Conservation (phyloP, 106 monocot species). For the Acanthochlamys bracteata region DNA sequence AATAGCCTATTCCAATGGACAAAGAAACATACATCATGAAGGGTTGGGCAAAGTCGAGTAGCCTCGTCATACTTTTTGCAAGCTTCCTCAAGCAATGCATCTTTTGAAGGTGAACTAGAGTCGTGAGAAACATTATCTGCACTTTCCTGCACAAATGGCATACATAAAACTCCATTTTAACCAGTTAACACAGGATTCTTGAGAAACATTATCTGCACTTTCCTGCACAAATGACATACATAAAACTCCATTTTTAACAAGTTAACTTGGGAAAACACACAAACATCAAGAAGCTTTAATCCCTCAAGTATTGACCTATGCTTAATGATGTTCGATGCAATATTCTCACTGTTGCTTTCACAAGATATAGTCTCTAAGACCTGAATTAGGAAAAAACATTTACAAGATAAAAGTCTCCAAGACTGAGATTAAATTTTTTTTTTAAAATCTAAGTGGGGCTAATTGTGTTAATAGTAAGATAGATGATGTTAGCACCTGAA, state of each 20-base stretch:
- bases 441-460: too few relatives aligned
- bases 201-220: slow-evolving; percentile 85
- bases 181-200: too few relatives aligned
- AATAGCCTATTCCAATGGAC: not conserved
- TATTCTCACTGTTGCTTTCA: too few relatives aligned
- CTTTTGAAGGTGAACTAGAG: slow-evolving; percentile 65
- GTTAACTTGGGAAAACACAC: too few relatives aligned
- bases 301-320: too few relatives aligned
- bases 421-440: too few relatives aligned
- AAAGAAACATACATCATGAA: slow-evolving; percentile 74
- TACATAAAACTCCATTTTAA: not conserved
- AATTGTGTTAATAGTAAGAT: too few relatives aligned
- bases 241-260: not conserved
- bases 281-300: too few relatives aligned
- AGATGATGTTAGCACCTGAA: slow-evolving; percentile 46
- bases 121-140: slow-evolving; percentile 86
- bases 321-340: too few relatives aligned
- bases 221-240: slow-evolving; percentile 42
- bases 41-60: slow-evolving; percentile 83
- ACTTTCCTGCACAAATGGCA: slow-evolving; percentile 59
- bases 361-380: too few relatives aligned
- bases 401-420: too few relatives aligned
- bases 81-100: slow-evolving; percentile 93
- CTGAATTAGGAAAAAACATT: too few relatives aligned
- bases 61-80: slow-evolving; percentile 98